Base-by-base conservation (phyloP, 805 yeast species). In the Zygosaccharomyces lentus region DNA sequence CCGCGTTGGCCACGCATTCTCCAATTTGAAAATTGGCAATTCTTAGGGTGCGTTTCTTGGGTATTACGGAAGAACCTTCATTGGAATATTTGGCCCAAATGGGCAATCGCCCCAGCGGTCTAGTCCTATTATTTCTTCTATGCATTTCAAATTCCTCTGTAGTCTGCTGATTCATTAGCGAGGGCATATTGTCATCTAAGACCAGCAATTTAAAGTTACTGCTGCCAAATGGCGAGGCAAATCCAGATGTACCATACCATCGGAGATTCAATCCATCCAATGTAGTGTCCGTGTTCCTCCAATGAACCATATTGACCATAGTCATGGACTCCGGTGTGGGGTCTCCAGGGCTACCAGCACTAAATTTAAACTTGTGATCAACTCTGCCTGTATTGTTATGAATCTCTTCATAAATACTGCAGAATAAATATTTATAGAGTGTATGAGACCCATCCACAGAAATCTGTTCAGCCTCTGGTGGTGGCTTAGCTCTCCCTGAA, bases 241-340 rank as follows among this genome's bases (percentile, higher is more conserved):
- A 55, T 4, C 67, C 64, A 1, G 73, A 64, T 4, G 70, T 64
- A 0, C 75, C 75, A 15, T 61, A 53, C 75, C 75, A 70, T 49
- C 72, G 59, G 16, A 69, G 46, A 42, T 64, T 64, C n/a, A 70
- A 51, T 1, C 52, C 61, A 39, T 56, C 58, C 19, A 58, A 48
- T 6, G 43, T 38, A 3, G 69, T 59, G 49, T 70, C 74, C 1
- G 67, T 59, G 44, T 62, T 62, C 13, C 66, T 59, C 12, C 65
- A 56, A 21, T 54, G 54, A 6, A 62, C 53, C 35, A 59, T 58
- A 21, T 63, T 60, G n/a, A 60, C 53, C 66, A 70, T 59, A 6
- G 49, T 46, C n/a, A 64, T 47, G 5, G 56, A 49, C 35, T 59
- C 62, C 30, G 50, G 49, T 21, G 47, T 51, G 2, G 51, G 44